Evolutionary conservation across 169 alveolate genomes (phyloP).

Genomic region (Theileria equi): DNA sequence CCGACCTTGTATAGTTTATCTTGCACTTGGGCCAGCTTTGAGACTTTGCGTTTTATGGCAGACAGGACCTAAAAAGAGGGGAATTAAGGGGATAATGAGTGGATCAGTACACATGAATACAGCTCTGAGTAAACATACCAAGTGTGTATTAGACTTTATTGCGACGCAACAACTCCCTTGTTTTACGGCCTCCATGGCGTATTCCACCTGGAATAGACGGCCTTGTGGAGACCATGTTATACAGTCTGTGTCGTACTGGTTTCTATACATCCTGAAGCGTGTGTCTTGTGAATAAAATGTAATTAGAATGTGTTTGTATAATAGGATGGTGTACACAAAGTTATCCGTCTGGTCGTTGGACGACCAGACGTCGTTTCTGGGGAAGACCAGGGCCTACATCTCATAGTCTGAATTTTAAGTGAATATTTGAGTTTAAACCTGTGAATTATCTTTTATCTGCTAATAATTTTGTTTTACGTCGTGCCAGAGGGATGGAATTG

Average conservation of each 20-base stretch:
- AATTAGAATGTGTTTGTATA: background rate
- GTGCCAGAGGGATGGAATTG: background rate
- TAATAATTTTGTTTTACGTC: background rate
- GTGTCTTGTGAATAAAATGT: background rate
- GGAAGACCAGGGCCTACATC: too few species aligned
- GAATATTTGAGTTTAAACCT: background rate
- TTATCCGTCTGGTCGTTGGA: too few species aligned
- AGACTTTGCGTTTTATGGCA: conserved; percentile 85
- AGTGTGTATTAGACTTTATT: conserved; percentile 83
- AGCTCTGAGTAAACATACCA: conserved; percentile 69
- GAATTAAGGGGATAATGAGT: background rate
- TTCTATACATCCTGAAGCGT: conserved; percentile 81
- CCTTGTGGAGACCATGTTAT: conserved; percentile 93
- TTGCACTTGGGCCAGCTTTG: conserved; percentile 91
- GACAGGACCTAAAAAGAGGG: conserved; percentile 77
- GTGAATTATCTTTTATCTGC: background rate
- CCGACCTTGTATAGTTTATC: conserved; percentile 94
- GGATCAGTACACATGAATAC: conserved; percentile 6
- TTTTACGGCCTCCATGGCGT: conserved; percentile 97
- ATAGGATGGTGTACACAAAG: too few species aligned
- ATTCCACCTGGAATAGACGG: conserved; percentile 91
- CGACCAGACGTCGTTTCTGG: too few species aligned
- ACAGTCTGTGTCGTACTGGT: conserved; percentile 91
- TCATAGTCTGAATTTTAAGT: background rate
- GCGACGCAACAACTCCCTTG: conserved; percentile 93